Base-by-base conservation (phyloP, 371 early-diverging fungal species). In the Parasitella parasitica region DNA sequence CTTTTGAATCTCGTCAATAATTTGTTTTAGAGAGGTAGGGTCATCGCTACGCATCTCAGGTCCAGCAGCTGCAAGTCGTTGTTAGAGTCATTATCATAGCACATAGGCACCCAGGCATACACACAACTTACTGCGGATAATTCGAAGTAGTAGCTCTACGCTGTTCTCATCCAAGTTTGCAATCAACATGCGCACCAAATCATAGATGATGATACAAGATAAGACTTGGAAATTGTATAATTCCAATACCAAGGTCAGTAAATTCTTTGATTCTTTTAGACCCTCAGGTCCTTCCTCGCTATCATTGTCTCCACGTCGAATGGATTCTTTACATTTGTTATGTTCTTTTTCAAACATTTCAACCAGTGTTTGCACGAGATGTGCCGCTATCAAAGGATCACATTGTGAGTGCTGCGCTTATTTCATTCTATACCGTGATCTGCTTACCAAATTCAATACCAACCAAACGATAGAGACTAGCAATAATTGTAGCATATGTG, bases 201-300 rank as follows among this genome's bases (percentile, higher is more conserved):
- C 96, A 71, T 94, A 96, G 3, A 97, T 74, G 22, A 96, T 86
- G 11, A 91, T 83, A 67, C 90, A 89, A 13, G 95, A 85, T 32
- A 97, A 69, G 16, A 93, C 92, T 60, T 91, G 86, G 70, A 97
- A 95, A 72, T 95, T 93, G 82, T 97, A 97, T 48, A 96, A 72
- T 63, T 91, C 93, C 4, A 94, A 82, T 27, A 92, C 76, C 43
- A 97, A 78, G 7, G 91, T 90, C 38, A 92, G 78, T 61, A 96
- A 66, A 66, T 96, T 97, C 22, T 81, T 86, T 61, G 89, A 86
- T 54, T 88, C 88, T 71, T 87, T 90, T 51, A 82, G 80, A 2
- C 82, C 84, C 7, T 72, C 65, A 8, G 71, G 72, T 36, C 73
- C 77, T 66, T 77, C 78, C 34, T 76, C 73, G 39, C 81, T 78